Percentiles rank a stretch among this genome's conserved stretches.
Conservation (phyloP, 306 rosid species). For the Dryas drummondii region DNA sequence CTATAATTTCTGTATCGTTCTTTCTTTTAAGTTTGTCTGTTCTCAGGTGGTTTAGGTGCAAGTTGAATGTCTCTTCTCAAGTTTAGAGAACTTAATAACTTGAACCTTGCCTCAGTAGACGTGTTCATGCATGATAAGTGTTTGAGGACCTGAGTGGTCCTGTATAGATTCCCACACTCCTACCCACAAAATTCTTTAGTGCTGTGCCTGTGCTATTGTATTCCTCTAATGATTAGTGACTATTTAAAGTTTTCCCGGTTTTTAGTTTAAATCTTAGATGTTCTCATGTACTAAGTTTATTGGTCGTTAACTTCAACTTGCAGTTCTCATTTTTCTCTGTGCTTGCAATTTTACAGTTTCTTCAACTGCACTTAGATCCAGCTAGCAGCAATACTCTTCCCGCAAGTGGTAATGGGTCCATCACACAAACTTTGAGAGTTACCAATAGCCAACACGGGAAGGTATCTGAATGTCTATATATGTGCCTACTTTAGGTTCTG, state of each 20-base stretch:
- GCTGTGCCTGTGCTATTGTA: not conserved
- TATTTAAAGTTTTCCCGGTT: not conserved
- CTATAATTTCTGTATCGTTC: not conserved
- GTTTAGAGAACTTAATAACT: not conserved
- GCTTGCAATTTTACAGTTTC: conserved; percentile 64
- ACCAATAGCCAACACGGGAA: conserved; percentile 96
- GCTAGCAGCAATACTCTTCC: conserved; percentile 80
- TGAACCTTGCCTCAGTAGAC: not conserved
- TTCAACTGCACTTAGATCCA: conserved; percentile 91
- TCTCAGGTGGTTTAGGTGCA: no score
- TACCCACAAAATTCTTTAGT: not conserved
- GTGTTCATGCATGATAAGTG: not conserved
- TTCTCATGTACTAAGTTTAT: conserved; percentile 13
- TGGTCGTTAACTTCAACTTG: conserved; percentile 13
- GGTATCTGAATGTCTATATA: conserved; percentile 46
- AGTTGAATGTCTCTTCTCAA: not conserved
- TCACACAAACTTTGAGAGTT: conserved; percentile 78
- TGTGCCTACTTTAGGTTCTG: not conserved
- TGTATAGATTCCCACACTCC: not conserved
- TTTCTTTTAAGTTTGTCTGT: not conserved
- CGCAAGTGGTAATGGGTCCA: conserved; percentile 63
- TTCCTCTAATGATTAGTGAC: not conserved
- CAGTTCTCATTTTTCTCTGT: conserved; percentile 39
- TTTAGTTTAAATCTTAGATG: conserved; percentile 16
- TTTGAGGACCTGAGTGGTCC: not conserved